These are phyloP conservation scores for Cymbopogon citratus DNA, from an alignment of 176 grass and related monocot species.

Conservation along the genomic window DNA sequence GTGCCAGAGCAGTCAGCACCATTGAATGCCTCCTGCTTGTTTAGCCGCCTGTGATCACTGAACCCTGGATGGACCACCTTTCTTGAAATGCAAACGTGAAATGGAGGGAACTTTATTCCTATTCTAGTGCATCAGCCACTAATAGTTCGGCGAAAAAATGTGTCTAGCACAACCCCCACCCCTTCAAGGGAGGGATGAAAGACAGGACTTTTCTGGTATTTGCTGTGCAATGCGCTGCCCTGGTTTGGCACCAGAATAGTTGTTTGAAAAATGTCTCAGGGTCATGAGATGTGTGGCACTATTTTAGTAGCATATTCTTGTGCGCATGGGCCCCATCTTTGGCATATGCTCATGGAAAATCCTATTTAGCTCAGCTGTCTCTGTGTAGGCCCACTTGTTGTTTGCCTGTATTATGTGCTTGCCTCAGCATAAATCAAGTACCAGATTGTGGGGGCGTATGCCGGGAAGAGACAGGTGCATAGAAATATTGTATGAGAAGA, in stretches of 20 bases:
- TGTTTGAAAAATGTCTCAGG: background rate
- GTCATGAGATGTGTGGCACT: background rate
- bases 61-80: conserved; percentile 13
- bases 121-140: background rate
- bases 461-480: background rate
- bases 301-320: conserved; percentile 16
- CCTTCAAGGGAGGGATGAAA: background rate
- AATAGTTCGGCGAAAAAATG: background rate
- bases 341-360: conserved; percentile 9
- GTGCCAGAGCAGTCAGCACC: conserved; percentile 17
- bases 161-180: background rate
- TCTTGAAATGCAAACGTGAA: conserved; percentile 13
- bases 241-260: background rate
- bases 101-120: background rate
- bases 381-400: conserved; percentile 39
- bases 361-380: conserved; percentile 17
- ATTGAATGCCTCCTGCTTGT: conserved; percentile 22
- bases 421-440: conserved; percentile 16
- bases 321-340: conserved; percentile 2
- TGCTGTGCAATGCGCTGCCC: background rate
- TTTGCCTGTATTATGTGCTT: conserved; percentile 29
- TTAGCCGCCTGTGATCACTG: conserved; percentile 2
- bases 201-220: background rate
- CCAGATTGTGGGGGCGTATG: conserved; percentile 21
- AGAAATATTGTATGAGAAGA: background rate